Conservation (phyloP, 2,329 filamentous ascomycete species). For the Mycosphaerella sp. region DNA sequence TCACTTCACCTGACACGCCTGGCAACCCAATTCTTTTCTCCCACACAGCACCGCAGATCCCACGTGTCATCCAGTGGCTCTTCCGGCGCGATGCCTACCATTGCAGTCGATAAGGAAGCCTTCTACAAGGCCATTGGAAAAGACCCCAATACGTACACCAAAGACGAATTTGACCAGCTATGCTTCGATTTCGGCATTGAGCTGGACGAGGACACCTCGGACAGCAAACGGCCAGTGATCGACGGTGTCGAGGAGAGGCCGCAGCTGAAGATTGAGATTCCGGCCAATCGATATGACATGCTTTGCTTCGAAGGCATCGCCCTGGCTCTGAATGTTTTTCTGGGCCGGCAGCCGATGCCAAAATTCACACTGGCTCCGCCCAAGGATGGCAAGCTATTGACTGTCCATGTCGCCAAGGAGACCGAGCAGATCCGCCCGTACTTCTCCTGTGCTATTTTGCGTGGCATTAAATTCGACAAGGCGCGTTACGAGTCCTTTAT, state of each 20-base stretch:
- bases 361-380: slow-evolving; percentile 72
- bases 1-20: not conserved
- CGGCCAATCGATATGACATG: slow-evolving; percentile 87
- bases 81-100: slow-evolving; percentile 77
- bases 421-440: slow-evolving; percentile 78
- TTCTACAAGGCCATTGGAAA: slow-evolving; percentile 89
- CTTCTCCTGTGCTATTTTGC: slow-evolving; percentile 80
- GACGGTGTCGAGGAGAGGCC: slow-evolving; percentile 78
- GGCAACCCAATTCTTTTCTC: not conserved
- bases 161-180: slow-evolving; percentile 90
- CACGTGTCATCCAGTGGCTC: slow-evolving; percentile 11
- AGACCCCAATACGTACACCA: slow-evolving; percentile 62
- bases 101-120: slow-evolving; percentile 90
- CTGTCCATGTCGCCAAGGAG: slow-evolving; percentile 61
- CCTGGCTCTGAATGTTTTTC: slow-evolving; percentile 93
- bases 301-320: slow-evolving; percentile 96
- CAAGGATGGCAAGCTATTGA: slow-evolving; percentile 65
- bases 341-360: slow-evolving; percentile 66
- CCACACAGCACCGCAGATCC: not conserved
- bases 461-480: slow-evolving; percentile 86
- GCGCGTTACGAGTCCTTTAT: slow-evolving; percentile 97
- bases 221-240: slow-evolving; percentile 64
- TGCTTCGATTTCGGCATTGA: slow-evolving; percentile 99
- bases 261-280: slow-evolving; percentile 96
- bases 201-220: slow-evolving; percentile 88